Base-by-base conservation (phyloP, 2,329 filamentous ascomycete species). In the Penicillium frequentans region DNA sequence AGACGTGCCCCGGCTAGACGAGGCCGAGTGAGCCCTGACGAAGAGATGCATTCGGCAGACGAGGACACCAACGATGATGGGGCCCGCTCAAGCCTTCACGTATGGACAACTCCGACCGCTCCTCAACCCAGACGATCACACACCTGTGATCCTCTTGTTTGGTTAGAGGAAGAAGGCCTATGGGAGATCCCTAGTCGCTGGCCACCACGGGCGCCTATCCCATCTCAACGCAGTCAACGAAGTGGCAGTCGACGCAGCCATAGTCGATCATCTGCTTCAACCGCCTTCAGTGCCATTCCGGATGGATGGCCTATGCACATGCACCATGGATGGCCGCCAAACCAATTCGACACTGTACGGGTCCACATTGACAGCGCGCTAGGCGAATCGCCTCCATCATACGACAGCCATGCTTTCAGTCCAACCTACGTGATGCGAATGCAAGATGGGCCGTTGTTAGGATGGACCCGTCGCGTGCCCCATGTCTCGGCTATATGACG, bases 141-240 rank as follows among this genome's bases (percentile, higher is more conserved):
- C 9, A 59, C 54, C 24, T 58, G 48, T 33, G 37, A 39, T 13
- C 57, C 60, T 3, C 64, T 74, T 13, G 57, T 70, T 19, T 74
- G 72, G 72, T 49, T 68, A 1, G 71, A 73, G 13, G 58, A 64
- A 7, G 65, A 69, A 52, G 62, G 65, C 39, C 58, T 67, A 33
- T 74, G 72, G 72, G 57, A 68, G n/a, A 42, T 66, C 4, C 48
- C 48, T n/a, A 19, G 35, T 14, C 48, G 48, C 21, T 50, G 48
- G 48, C 48, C 48, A 29, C 29, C 48, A 50, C 33, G 48, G n/a
- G 11, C n/a, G n/a, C 5, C 23, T 9, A 6, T n/a, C 16, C 35
- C 48, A 26, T 35, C 48, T 13, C 26, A 26, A 35, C 21, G 35
- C 26, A 50, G 39, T 42, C 39, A 21, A 42, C 35, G 3, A 39